Percentiles rank a stretch among this genome's conserved stretches.
Conservation (phyloP, 768 basidiomycete genomes). For the Boletellus emodensis region DNA sequence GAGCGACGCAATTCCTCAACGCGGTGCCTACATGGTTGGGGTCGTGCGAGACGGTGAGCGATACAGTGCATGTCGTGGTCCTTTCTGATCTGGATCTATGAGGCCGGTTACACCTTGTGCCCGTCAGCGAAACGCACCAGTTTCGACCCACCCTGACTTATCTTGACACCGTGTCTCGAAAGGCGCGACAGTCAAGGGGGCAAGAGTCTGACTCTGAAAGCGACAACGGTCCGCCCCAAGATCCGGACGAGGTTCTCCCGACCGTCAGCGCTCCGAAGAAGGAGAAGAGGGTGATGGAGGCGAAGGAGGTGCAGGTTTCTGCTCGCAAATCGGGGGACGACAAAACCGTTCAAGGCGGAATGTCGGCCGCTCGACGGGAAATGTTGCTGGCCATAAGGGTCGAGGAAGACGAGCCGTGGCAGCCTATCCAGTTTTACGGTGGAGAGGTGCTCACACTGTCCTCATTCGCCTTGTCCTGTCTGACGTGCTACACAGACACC, state of each 20-base stretch:
- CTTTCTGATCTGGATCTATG: constrained; percentile 25
- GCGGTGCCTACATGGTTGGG: constrained; percentile 71
- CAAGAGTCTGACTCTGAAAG: constrained; percentile 63
- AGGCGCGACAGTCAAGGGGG: constrained; percentile 47
- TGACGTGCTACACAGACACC: constrained; percentile 42
- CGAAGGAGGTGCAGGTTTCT: constrained; percentile 74
- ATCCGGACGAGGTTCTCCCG: constrained; percentile 66
- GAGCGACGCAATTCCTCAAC: constrained; percentile 67
- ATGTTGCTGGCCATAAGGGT: constrained; percentile 68
- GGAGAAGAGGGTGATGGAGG: constrained; percentile 58
- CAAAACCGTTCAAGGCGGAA: constrained; percentile 56
- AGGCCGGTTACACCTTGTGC: constrained; percentile 73
- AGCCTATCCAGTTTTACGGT: constrained; percentile 61
- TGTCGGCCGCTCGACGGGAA: constrained; percentile 69
- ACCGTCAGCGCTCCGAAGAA: constrained; percentile 42
- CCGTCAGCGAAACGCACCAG: constrained; percentile 75
- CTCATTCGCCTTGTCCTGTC: constrained; percentile 5
- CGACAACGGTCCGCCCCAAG: constrained; percentile 75
- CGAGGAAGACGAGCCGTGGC: constrained; percentile 80
- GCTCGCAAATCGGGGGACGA: constrained; percentile 65
- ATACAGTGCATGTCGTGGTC: constrained; percentile 1
- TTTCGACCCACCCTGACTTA: constrained; percentile 80
- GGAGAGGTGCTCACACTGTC: constrained; percentile 47
- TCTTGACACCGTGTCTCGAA: constrained; percentile 67
- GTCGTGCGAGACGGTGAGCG: constrained; percentile 64